Evolutionary conservation across 2,329 filamentous ascomycete species (phyloP), one percentile per base, ranked within the genome.

Genomic region (Dichotomopilus funicola): DNA sequence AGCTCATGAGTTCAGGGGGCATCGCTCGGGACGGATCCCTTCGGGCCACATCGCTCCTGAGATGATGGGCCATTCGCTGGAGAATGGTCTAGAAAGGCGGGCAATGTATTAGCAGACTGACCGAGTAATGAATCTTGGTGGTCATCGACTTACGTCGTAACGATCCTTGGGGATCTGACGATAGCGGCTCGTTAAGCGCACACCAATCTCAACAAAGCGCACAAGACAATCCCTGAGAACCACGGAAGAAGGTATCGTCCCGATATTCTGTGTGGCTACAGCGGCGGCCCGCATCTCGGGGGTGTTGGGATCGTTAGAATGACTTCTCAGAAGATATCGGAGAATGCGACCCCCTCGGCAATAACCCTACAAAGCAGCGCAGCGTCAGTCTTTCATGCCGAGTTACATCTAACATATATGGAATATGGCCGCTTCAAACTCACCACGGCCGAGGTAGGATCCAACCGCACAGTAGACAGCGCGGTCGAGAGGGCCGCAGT

Each of bases 291-390:
- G 43, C 4, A 35, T 41, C 3, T 38, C 36, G 19, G 19, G 5
- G 4, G 42, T 10, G 2, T 49, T 27, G 7, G 49, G 10, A 6
- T 10, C 4, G 2, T 1, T 12, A 5, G 47, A 19, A 11, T n/a
- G 9, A 35, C 49, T 55, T 19, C 44, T 56, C 40, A 59, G 33
- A 38, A 62, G 31, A 12, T 50, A 40, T 10, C 55, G 60, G 27
- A 64, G 44, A 46, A 64, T 53, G 31, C 43, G 51, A 40, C 51
- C 61, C 31, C 51, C 55, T 7, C 63, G 62, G 43, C 62, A 64
- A 43, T 65, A 65, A 11, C 63, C 63, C 63, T 64, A 13, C 31
- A 4, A 27, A 27, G 19, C 19, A 13, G 33, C 27, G 9, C 19
- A 2, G 33, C 57, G 54, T 37, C 6, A 37, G 8, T 41, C 11